Percentiles rank a stretch among this genome's conserved stretches.
These are phyloP conservation scores for Geotrichum citri-aurantii DNA, from an alignment of 1,139 yeast species.

Conservation along the genomic window DNA sequence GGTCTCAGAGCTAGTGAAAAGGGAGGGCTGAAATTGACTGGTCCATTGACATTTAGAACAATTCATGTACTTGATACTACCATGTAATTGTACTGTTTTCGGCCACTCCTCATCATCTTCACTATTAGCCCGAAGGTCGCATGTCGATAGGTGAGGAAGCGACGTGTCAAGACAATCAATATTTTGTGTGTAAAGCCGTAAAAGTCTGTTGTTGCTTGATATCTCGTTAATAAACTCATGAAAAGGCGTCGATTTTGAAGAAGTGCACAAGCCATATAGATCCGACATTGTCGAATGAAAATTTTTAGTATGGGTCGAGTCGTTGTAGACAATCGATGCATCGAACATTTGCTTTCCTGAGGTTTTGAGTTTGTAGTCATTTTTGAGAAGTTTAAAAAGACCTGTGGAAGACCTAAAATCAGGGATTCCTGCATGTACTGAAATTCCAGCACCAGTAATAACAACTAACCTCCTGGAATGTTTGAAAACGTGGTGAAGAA, in stretches of 20 bases:
- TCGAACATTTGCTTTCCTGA: constrained; percentile 79
- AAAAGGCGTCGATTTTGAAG: constrained; percentile 65
- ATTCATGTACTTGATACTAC: constrained; percentile 61
- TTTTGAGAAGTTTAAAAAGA: constrained; percentile 57
- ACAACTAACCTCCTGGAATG: constrained; percentile 36
- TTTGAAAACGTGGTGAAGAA: constrained; percentile 34
- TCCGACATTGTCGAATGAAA: constrained; percentile 72
- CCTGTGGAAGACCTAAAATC: constrained; percentile 82
- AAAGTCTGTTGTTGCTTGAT: constrained; percentile 56
- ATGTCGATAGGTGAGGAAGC: constrained; percentile 45
- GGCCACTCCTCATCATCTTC: constrained; percentile 49
- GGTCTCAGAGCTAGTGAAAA: constrained; percentile 29
- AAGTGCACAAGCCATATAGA: constrained; percentile 49
- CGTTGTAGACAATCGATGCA: constrained; percentile 60
- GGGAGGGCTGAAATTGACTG: constrained; percentile 39
- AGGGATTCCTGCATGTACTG: constrained; percentile 87
- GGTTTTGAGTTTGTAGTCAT: constrained; percentile 35
- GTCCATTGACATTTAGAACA: constrained; percentile 69
- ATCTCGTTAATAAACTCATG: constrained; percentile 57
- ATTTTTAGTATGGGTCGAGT: constrained; percentile 50
- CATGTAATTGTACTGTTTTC: constrained; percentile 71
- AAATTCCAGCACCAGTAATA: constrained; percentile 83
- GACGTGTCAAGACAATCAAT: constrained; percentile 45
- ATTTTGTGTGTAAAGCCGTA: constrained; percentile 53
- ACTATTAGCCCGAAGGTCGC: constrained; percentile 22